These are phyloP conservation scores for Albugo candida DNA, from an alignment of 352 stramenopile species.

Conservation along the genomic window DNA sequence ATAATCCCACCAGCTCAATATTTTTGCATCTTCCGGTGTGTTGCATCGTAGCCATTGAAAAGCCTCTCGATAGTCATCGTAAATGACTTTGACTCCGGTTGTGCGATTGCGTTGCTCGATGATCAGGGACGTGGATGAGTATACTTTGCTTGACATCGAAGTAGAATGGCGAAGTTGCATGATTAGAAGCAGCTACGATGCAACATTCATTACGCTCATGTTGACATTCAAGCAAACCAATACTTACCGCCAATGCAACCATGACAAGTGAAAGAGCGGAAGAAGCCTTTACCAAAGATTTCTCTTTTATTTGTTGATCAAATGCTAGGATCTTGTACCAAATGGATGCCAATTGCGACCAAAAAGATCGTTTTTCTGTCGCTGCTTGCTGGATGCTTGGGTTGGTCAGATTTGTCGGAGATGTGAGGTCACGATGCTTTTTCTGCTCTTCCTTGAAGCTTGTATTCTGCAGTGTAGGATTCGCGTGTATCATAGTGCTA, in stretches of 20 bases:
- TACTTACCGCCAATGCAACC: conserved; percentile 32
- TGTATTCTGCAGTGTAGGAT: too few species aligned
- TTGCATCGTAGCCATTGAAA: conserved; percentile 70
- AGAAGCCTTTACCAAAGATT: conserved; percentile 1
- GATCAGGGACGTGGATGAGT: conserved; percentile 64
- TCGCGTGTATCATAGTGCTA: not conserved
- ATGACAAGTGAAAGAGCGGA: conserved; percentile 20
- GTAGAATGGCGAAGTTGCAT: conserved; percentile 38
- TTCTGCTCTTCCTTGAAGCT: too few species aligned
- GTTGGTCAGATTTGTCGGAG: too few species aligned
- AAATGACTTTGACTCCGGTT: conserved; percentile 17
- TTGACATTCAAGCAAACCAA: not conserved
- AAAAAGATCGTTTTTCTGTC: too few species aligned
- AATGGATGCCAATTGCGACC: not conserved
- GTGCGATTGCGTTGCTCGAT: conserved; percentile 34
- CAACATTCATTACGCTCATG: not conserved
- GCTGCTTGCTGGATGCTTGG: too few species aligned
- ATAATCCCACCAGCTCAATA: conserved; percentile 78
- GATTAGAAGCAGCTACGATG: conserved; percentile 32
- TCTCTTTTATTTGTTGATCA: not conserved
- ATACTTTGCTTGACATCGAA: conserved; percentile 45
- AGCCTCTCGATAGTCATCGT: conserved; percentile 70
- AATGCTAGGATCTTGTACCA: not conserved
- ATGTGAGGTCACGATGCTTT: too few species aligned
- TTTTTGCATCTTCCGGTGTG: conserved; percentile 33